Evolutionary conservation across 2,329 filamentous ascomycete genomes (phyloP).

Genomic region (Xylariaceae sp.): DNA sequence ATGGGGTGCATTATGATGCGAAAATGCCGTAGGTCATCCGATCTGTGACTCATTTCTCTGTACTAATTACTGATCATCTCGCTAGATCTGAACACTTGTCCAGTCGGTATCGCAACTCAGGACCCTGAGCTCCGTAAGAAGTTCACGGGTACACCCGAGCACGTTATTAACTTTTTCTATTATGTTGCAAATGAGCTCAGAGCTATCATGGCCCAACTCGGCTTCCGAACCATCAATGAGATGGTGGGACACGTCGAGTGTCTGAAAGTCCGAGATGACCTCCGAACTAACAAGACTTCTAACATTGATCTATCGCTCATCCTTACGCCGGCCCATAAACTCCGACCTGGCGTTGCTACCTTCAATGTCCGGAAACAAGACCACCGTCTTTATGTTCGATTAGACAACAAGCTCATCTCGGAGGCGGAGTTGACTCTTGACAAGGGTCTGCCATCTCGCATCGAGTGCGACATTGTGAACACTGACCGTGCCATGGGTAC

Average conservation of each 20-base stretch:
- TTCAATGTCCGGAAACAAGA: slow-evolving; percentile 99
- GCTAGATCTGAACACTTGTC: slow-evolving; percentile 69
- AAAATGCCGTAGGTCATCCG: slow-evolving; percentile 56
- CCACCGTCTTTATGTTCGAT: slow-evolving; percentile 85
- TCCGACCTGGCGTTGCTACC: slow-evolving; percentile 89
- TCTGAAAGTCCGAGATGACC: slow-evolving; percentile 83
- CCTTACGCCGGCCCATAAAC: slow-evolving; percentile 91
- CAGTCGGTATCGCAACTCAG: slow-evolving; percentile 93
- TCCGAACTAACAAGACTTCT: slow-evolving; percentile 84
- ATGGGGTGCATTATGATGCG: slow-evolving; percentile 98
- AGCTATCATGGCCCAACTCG: slow-evolving; percentile 94
- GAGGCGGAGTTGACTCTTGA: slow-evolving; percentile 94
- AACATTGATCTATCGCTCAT: slow-evolving; percentile 94
- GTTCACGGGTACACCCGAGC: slow-evolving; percentile 89
- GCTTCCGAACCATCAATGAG: slow-evolving; percentile 93
- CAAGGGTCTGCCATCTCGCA: slow-evolving; percentile 88
- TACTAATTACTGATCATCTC: slow-evolving; percentile 17
- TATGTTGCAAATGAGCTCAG: slow-evolving; percentile 95
- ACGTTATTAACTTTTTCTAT: slow-evolving; percentile 99
- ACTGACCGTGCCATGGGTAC: slow-evolving; percentile 93
- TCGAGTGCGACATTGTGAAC: slow-evolving; percentile 96
- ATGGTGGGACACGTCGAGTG: slow-evolving; percentile 94
- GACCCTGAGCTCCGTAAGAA: slow-evolving; percentile 94
- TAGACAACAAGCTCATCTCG: slow-evolving; percentile 96
- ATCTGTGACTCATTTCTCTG: slow-evolving; percentile 31